A percentile compares a stretch with the other conserved stretches of the same genome.
phyloP scores from a whole-genome alignment of 352 stramenopile species.

The Globisporangium heterothallicum region DNA sequence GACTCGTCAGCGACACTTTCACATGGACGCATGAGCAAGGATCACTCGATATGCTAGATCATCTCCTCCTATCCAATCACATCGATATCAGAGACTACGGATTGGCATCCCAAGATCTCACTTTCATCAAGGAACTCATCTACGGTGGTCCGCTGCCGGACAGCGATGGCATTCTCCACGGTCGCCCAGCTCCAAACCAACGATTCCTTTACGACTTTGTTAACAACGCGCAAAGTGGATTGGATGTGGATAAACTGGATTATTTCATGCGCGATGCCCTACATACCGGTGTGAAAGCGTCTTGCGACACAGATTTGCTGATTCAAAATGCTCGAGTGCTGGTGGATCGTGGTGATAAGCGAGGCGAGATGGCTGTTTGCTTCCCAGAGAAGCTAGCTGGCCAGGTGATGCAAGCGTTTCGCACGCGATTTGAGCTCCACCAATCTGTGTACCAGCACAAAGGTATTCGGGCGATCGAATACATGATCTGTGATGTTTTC shows the following conservation, averaged over 20 bases:
- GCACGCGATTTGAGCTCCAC: slow-evolving; percentile 82
- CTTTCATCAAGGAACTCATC: slow-evolving; percentile 83
- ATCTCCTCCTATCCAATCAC: slow-evolving; percentile 44
- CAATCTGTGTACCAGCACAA: slow-evolving; percentile 88
- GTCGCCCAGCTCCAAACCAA: slow-evolving; percentile 35
- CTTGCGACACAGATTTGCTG: slow-evolving; percentile 66
- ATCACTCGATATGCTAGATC: slow-evolving; percentile 72
- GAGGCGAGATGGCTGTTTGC: slow-evolving; percentile 55
- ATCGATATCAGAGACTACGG: slow-evolving; percentile 56
- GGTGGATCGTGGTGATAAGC: slow-evolving; percentile 39
- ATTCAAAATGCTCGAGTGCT: slow-evolving; percentile 73
- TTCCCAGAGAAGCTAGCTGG: slow-evolving; percentile 86
- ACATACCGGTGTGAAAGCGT: slow-evolving; percentile 71
- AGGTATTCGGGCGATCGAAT: slow-evolving; percentile 74
- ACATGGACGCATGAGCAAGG: slow-evolving; percentile 73
- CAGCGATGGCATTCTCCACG: slow-evolving; percentile 22
- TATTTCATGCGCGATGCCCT: slow-evolving; percentile 86
- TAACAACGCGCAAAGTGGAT: slow-evolving; percentile 79
- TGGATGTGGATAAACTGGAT: slow-evolving; percentile 90
- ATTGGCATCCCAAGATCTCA: slow-evolving; percentile 39
- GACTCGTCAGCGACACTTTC: slow-evolving; percentile 25
- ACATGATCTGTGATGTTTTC: slow-evolving; percentile 85
- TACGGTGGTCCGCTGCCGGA: slow-evolving; percentile 49
- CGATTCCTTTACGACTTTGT: slow-evolving; percentile 88
- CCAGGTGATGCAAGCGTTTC: slow-evolving; percentile 86